phyloP scores from a whole-genome alignment of 495 filamentous ascomycete species.

The Neurospora cerealis region DNA sequence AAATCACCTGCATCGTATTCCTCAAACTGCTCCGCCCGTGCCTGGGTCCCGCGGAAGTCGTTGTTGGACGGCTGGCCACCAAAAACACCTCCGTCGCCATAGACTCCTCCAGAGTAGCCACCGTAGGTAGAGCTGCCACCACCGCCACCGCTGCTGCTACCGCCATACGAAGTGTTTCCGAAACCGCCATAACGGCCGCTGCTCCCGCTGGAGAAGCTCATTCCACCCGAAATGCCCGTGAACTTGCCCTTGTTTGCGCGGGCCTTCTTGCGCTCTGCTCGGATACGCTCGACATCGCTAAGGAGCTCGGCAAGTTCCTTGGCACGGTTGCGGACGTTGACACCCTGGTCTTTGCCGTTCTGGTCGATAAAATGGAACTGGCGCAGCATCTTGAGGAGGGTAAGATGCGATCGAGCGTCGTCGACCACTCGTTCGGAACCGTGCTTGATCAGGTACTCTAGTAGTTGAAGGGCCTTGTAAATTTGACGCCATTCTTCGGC shows the following conservation, averaged over 20 bases:
- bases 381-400: slow-evolving; percentile 92
- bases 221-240: slow-evolving; percentile 76
- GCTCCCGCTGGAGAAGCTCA: slow-evolving; percentile 42
- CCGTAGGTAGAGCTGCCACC: slow-evolving; percentile 58
- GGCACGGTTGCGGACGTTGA: slow-evolving; percentile 93
- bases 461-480: slow-evolving; percentile 92
- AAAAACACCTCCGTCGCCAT: slow-evolving; percentile 87
- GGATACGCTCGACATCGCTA: slow-evolving; percentile 86
- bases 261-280: slow-evolving; percentile 90
- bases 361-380: slow-evolving; percentile 96
- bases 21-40: slow-evolving; percentile 68
- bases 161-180: slow-evolving; percentile 45
- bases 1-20: slow-evolving; percentile 79
- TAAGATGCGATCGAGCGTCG: slow-evolving; percentile 90
- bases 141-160: slow-evolving; percentile 41
- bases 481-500: slow-evolving; percentile 99
- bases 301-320: slow-evolving; percentile 93
- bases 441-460: slow-evolving; percentile 97
- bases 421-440: slow-evolving; percentile 96
- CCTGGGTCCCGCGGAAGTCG: slow-evolving; percentile 52
- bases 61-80: slow-evolving; percentile 45
- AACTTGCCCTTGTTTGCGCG: slow-evolving; percentile 85
- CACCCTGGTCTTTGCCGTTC: slow-evolving; percentile 96
- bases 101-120: slow-evolving; percentile 80
- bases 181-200: slow-evolving; percentile 76